These are phyloP conservation scores for Apiospora pterosperma DNA, from an alignment of 2,329 filamentous ascomycete species.

Conservation along the genomic window DNA sequence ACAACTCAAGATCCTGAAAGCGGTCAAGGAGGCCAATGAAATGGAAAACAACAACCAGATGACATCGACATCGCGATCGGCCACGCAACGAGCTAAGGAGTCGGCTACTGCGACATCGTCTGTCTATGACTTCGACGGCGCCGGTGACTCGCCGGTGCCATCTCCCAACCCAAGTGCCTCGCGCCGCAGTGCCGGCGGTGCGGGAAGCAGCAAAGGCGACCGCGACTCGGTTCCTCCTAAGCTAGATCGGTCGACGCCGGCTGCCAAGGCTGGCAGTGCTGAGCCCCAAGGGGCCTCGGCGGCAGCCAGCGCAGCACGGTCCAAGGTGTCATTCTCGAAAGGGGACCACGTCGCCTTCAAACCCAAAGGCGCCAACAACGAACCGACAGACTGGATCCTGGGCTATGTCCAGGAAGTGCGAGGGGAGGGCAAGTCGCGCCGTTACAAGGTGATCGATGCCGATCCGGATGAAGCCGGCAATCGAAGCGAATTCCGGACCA, in stretches of 20 bases:
- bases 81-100: conserved; percentile 24
- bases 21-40: conserved; percentile 38
- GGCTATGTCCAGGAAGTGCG: conserved; percentile 73
- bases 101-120: conserved; percentile 22
- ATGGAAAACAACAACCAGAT: conserved; percentile 26
- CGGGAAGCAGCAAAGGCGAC: conserved; percentile 32
- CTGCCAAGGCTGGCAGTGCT: conserved; percentile 38
- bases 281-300: conserved; percentile 42
- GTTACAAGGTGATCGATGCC: conserved; percentile 77
- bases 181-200: conserved; percentile 29
- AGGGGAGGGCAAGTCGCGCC: conserved; percentile 72
- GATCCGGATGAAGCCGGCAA: conserved; percentile 70
- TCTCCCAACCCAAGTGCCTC: conserved; percentile 34
- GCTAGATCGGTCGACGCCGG: conserved; percentile 38
- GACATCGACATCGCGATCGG: conserved; percentile 19
- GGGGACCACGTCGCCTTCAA: conserved; percentile 67
- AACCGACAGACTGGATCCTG: conserved; percentile 66
- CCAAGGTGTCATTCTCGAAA: conserved; percentile 56
- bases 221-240: conserved; percentile 54
- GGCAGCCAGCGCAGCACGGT: conserved; percentile 33
- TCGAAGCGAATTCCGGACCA: conserved; percentile 66
- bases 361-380: conserved; percentile 48
- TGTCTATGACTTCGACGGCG: conserved; percentile 41
- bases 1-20: conserved; percentile 35
- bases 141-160: conserved; percentile 39